Percentiles rank a stretch among this genome's conserved stretches.
phyloP scores from a whole-genome alignment of 2,329 filamentous ascomycete species.

The Byssochlamys sp. region DNA sequence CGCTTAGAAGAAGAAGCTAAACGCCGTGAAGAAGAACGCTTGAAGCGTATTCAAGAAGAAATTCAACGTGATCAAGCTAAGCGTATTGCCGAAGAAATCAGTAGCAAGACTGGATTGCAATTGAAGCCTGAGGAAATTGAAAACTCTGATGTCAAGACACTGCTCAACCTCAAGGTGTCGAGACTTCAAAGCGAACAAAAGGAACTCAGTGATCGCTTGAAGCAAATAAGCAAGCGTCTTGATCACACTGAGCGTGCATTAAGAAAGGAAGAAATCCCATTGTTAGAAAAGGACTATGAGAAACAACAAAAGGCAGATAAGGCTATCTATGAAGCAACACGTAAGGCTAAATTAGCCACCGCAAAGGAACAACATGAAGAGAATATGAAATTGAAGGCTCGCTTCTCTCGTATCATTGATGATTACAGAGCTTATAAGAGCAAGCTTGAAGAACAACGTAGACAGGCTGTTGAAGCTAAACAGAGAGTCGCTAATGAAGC shows the following conservation, averaged over 20 bases:
- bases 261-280: conserved; percentile 89
- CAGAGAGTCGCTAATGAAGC: too few relatives aligned
- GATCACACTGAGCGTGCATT: conserved; percentile 96
- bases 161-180: conserved; percentile 87
- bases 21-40: too few relatives aligned
- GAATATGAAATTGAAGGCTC: conserved; percentile 85
- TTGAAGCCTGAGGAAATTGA: conserved; percentile 63
- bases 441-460: too few relatives aligned
- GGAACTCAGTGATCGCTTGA: conserved; percentile 80
- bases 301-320: conserved; percentile 69
- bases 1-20: too few relatives aligned
- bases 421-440: too few relatives aligned
- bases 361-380: conserved; percentile 81
- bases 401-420: too few relatives aligned
- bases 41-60: too few relatives aligned
- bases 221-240: conserved; percentile 86
- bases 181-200: conserved; percentile 98
- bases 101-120: conserved; percentile 71
- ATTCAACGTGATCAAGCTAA: conserved; percentile 90
- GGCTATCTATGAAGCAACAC: conserved; percentile 69
- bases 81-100: conserved; percentile 82
- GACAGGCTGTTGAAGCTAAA: too few relatives aligned
- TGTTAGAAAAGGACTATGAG: conserved; percentile 75
- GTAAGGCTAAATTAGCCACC: conserved; percentile 66
- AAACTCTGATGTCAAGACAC: conserved; percentile 76